Evolutionary conservation across 805 yeast species (phyloP).

Genomic region (Osmozyma mogii): DNA sequence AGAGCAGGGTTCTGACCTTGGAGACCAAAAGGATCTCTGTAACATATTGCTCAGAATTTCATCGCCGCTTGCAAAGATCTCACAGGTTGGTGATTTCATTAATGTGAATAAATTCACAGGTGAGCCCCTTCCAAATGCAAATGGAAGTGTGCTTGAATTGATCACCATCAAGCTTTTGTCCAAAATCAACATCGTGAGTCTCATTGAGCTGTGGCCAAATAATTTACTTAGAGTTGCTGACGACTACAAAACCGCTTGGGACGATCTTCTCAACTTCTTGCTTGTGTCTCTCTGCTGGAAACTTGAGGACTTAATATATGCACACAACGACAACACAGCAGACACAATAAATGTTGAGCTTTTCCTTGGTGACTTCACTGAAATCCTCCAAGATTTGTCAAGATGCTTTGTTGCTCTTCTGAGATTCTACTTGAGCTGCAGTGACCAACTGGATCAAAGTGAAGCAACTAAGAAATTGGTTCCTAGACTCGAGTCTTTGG

Average conservation of each 20-base stretch:
- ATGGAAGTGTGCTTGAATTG: conserved; percentile 7
- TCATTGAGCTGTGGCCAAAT: conserved; percentile 16
- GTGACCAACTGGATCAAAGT: conserved; percentile 4
- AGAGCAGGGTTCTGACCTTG: conserved; percentile 8
- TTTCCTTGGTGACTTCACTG: conserved; percentile 15
- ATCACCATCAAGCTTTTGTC: conserved; percentile 14
- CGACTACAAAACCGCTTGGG: conserved; percentile 11
- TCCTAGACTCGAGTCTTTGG: conserved; percentile 17
- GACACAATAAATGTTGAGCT: conserved; percentile 18
- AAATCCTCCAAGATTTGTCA: conserved; percentile 10
- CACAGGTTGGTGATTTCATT: conserved; percentile 17
- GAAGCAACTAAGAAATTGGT: conserved; percentile 7
- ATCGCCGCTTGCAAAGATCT: conserved; percentile 16
- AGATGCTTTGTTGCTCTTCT: conserved; percentile 5
- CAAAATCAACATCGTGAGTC: conserved; percentile 13
- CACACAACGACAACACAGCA: conserved; percentile 11
- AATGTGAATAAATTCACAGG: conserved; percentile 17
- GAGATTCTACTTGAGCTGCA: conserved; percentile 1
- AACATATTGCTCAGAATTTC: conserved; percentile 9
- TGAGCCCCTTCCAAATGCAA: conserved; percentile 8
- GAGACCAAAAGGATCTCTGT: conserved; percentile 12
- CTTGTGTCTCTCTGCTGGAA: conserved; percentile 25
- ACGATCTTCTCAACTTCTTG: conserved; percentile 17
- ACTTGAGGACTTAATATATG: conserved; percentile 24
- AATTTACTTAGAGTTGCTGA: conserved; percentile 10